phyloP scores from a whole-genome alignment of 2,329 filamentous ascomycete genomes.

The Phaeosphaeria sp. region DNA sequence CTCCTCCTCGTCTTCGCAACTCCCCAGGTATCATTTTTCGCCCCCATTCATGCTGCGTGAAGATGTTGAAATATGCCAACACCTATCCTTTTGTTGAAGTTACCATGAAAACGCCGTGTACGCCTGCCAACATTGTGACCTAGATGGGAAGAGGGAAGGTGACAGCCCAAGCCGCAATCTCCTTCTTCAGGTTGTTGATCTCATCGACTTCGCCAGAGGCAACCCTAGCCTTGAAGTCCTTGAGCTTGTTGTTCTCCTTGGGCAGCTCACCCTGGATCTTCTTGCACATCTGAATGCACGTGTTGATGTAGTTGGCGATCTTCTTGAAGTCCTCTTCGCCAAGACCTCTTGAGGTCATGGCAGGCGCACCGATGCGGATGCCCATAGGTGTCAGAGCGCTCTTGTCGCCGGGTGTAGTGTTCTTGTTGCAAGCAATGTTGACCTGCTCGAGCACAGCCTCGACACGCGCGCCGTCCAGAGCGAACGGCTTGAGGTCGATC shows the following conservation, averaged over 20 bases:
- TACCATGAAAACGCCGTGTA: constrained; percentile 6
- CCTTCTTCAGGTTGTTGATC: constrained; percentile 85
- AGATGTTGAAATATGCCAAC: constrained; percentile 35
- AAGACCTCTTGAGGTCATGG: constrained; percentile 98
- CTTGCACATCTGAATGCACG: constrained; percentile 87
- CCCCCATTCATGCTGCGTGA: constrained; percentile 19
- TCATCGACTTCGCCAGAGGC: constrained; percentile 76
- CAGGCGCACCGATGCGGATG: constrained; percentile 90
- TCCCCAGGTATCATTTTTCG: constrained; percentile 10
- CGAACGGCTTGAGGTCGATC: constrained; percentile 86
- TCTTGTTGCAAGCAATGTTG: constrained; percentile 98
- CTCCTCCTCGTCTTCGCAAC: neutral
- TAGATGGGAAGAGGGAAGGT: constrained; percentile 90
- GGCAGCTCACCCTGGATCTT: constrained; percentile 83
- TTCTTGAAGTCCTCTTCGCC: constrained; percentile 79
- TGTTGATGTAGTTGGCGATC: constrained; percentile 88
- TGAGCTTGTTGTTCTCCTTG: constrained; percentile 98
- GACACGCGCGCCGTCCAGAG: constrained; percentile 86
- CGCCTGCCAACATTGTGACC: constrained; percentile 21
- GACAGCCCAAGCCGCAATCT: constrained; percentile 86
- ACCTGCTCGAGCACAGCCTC: constrained; percentile 90
- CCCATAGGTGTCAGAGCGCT: constrained; percentile 93
- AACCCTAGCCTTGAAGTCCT: constrained; percentile 98
- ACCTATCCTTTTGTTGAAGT: constrained; percentile 35
- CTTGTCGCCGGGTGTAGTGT: constrained; percentile 94